Evolutionary conservation across 2,329 filamentous ascomycete species (phyloP).

Genomic region (Cladosporium cucumerinum): DNA sequence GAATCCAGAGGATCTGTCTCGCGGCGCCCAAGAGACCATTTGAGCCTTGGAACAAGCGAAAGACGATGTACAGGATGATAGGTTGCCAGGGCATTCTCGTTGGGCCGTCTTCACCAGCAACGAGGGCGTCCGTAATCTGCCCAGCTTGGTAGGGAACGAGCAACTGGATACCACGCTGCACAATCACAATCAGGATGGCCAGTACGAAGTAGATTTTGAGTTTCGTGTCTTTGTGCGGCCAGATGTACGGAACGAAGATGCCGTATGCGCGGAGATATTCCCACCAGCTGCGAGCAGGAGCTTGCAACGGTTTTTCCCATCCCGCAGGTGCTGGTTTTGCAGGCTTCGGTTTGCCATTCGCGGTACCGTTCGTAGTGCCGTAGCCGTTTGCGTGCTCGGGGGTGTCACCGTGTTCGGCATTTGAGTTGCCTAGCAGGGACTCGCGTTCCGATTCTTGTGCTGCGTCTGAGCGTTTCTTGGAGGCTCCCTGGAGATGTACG

Average conservation of each 20-base stretch:
- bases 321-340: conserved; percentile 60
- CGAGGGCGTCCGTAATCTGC: conserved; percentile 70
- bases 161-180: conserved; percentile 82
- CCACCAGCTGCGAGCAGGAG: conserved; percentile 89
- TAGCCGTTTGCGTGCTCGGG: conserved; percentile 45
- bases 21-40: conserved; percentile 82
- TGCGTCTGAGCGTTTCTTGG: neutral
- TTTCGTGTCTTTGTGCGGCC: conserved; percentile 76
- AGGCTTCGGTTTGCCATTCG: conserved; percentile 42
- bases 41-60: conserved; percentile 78
- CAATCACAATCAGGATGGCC: conserved; percentile 75
- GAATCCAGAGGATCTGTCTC: conserved; percentile 87
- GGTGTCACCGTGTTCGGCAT: conserved; percentile 41
- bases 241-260: conserved; percentile 93
- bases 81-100: conserved; percentile 65
- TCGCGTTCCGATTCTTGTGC: conserved; percentile 39
- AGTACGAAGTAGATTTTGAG: conserved; percentile 76
- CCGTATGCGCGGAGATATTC: conserved; percentile 91
- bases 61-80: conserved; percentile 73
- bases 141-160: conserved; percentile 80
- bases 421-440: conserved; percentile 56
- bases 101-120: conserved; percentile 49
- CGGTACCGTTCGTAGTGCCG: conserved; percentile 48
- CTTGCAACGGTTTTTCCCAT: conserved; percentile 84
- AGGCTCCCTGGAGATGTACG: conserved; percentile 40